A percentile compares a stretch with the other conserved stretches of the same genome.
Evolutionary conservation across 768 basidiomycete species (phyloP).

Genomic region (Pulveroboletus sp.): DNA sequence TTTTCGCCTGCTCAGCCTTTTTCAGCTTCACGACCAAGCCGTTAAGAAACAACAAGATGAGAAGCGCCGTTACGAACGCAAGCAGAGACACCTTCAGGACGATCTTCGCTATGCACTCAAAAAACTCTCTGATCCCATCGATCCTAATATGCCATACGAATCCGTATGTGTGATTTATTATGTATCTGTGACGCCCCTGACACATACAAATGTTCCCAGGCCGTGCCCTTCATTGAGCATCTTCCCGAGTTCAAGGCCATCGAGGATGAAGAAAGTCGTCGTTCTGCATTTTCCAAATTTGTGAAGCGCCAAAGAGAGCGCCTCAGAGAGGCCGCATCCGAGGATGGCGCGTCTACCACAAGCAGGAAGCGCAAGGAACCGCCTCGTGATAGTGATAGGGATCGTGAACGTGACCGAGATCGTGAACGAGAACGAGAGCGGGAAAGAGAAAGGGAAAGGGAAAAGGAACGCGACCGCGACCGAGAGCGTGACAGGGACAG

Average conservation of each 20-base stretch:
- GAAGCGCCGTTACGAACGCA: constrained; percentile 79
- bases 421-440: constrained; percentile 32
- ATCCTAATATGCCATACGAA: constrained; percentile 73
- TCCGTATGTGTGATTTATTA: constrained; percentile 48
- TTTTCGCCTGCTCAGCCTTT: constrained; percentile 6
- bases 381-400: constrained; percentile 43
- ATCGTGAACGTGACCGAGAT: constrained; percentile 41
- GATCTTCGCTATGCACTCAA: constrained; percentile 94
- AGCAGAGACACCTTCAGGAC: constrained; percentile 84
- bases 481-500: constrained; percentile 31
- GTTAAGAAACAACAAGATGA: constrained; percentile 80
- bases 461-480: constrained; percentile 13
- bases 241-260: constrained; percentile 84
- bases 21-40: constrained; percentile 68
- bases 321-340: constrained; percentile 68
- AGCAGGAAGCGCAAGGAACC: constrained; percentile 82
- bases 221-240: constrained; percentile 71
- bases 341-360: constrained; percentile 77
- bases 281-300: constrained; percentile 81
- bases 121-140: constrained; percentile 80
- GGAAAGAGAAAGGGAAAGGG: too few species aligned
- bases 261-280: constrained; percentile 81
- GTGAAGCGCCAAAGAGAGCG: constrained; percentile 92
- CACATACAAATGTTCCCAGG: constrained; percentile 36
- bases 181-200: background rate